Base-by-base conservation (phyloP, 257 asterid species). In the Forsythia suspensa region DNA sequence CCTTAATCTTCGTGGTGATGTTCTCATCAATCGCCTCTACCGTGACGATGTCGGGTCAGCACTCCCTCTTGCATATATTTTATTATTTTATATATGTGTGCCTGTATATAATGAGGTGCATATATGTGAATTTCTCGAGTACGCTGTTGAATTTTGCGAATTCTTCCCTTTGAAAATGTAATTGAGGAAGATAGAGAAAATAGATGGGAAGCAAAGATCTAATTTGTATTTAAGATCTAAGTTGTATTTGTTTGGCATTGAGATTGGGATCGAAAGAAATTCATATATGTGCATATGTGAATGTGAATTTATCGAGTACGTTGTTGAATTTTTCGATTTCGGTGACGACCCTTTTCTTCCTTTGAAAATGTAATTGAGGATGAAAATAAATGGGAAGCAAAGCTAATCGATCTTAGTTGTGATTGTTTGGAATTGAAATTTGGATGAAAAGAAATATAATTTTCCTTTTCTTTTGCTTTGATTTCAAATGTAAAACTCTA, bases 1-100 rank as follows among this genome's bases (percentile, higher is more conserved):
- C 84, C 90, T 95, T 44, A 95, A 95, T 85, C 98, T 95, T 81
- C 97, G 99, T 34, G 99, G 99, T 86, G 98, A 95, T 89, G 97
- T 93, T 81, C 97, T 95, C 88, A 95, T 95, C 85, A 95, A 95
- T 86, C 99, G 99, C 83, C 98, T 95, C 73, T 95, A 95, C 70
- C 99, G 99, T 24, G 99, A 95, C 72, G 99, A 95, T 76, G 99
- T 95, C 85, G 98, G 99, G 99, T 95, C 61, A 77, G 83, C 77
- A 7, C 55, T 40, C 39, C 24, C 11, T 21, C 20, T 67, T 72
- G 4, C 65, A 9, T 55, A 6, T 29, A 29, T 29, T 29, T 29
- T 21, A n/a, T 70, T 29, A 29, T 29, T 29, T 29, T 21, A n/a
- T 70, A 40, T 4, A 38, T 51, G 1, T 39, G 11, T 40, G 4